Conservation (phyloP, 2,329 filamentous ascomycete genomes). For the Penicillium sp. region DNA sequence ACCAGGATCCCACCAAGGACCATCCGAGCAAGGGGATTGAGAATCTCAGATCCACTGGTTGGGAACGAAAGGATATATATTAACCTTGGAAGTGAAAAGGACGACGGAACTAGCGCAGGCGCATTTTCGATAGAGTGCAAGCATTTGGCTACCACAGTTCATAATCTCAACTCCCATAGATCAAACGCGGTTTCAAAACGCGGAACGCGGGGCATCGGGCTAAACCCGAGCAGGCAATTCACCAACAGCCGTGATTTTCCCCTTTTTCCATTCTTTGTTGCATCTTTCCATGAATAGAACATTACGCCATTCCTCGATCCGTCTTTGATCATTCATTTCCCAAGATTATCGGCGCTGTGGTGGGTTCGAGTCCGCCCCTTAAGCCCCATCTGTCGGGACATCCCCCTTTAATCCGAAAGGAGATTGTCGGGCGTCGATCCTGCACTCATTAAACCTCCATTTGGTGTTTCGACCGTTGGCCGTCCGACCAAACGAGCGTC, state of each 20-base stretch:
- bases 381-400: constrained; percentile 14
- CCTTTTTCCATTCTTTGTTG: constrained; percentile 9
- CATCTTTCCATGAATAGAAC: no score
- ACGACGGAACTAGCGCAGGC: not conserved
- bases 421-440: constrained; percentile 23
- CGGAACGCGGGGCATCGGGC: constrained; percentile 20
- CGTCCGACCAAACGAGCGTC: constrained; percentile 5
- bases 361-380: constrained; percentile 11
- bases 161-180: no score
- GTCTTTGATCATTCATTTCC: no score
- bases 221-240: constrained; percentile 22
- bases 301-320: no score
- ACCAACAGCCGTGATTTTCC: constrained; percentile 5
- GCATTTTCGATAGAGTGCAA: not conserved
- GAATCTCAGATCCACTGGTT: constrained; percentile 64
- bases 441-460: constrained; percentile 22
- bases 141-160: no score
- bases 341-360: no score
- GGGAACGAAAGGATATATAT: constrained; percentile 76
- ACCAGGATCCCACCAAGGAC: constrained; percentile 60
- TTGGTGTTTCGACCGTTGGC: constrained; percentile 14
- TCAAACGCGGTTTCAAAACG: constrained; percentile 5
- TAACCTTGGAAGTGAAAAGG: constrained; percentile 18
- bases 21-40: constrained; percentile 66
- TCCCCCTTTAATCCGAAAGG: constrained; percentile 23